Evolutionary conservation across 805 yeast species (phyloP).

Genomic region (Lipomyces sp.): DNA sequence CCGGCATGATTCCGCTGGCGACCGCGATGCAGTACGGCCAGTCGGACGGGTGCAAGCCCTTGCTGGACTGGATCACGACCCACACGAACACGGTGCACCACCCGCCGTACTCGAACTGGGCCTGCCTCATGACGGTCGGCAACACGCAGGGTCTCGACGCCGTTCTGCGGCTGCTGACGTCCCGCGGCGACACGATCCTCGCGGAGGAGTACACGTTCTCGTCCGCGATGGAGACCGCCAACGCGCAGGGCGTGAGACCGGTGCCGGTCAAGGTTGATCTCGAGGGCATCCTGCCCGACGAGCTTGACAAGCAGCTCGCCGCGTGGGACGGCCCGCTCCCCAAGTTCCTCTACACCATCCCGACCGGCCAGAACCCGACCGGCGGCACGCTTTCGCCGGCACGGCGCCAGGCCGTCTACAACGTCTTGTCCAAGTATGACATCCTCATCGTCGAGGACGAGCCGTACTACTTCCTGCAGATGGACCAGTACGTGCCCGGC

Average conservation of each 20-base stretch:
- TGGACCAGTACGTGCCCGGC: constrained; percentile 35
- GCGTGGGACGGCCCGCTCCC: constrained; percentile 57
- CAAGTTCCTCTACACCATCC: constrained; percentile 36
- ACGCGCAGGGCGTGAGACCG: constrained; percentile 56
- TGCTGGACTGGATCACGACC: constrained; percentile 63
- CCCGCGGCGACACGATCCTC: constrained; percentile 63
- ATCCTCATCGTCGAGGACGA: constrained; percentile 76
- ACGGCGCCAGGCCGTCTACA: constrained; percentile 57
- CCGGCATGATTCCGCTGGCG: constrained; percentile 66
- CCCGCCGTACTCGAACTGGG: constrained; percentile 67
- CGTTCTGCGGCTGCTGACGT: constrained; percentile 68
- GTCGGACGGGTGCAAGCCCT: constrained; percentile 75
- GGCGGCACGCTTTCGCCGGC: constrained; percentile 62
- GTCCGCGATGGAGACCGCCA: constrained; percentile 67
- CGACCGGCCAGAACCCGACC: constrained; percentile 81
- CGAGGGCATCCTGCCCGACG: constrained; percentile 59
- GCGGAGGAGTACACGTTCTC: constrained; percentile 77
- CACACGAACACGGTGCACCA: constrained; percentile 52
- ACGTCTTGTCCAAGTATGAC: constrained; percentile 63
- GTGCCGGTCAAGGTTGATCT: constrained; percentile 66
- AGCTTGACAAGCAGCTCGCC: constrained; percentile 51
- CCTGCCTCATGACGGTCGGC: constrained; percentile 66
- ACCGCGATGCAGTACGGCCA: constrained; percentile 90
- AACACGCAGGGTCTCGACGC: constrained; percentile 91
- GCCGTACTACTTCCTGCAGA: constrained; percentile 76